Conservation (phyloP, 768 basidiomycete species). For the Solioccasus polychromus region DNA sequence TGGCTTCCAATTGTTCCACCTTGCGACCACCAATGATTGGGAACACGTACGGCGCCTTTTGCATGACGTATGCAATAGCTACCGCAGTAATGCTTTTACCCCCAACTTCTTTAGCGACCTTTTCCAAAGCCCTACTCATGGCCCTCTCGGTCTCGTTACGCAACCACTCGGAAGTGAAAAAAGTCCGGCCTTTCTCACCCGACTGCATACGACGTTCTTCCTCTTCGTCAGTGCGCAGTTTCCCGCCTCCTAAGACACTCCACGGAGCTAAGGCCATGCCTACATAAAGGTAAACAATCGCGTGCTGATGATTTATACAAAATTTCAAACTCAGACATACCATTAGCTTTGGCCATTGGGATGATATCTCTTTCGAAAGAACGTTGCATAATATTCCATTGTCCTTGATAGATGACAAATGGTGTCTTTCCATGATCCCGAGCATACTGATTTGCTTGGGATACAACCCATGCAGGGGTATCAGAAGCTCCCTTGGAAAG, state of each 20-base stretch:
- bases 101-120: background rate
- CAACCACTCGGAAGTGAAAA: background rate
- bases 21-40: too few relatives aligned
- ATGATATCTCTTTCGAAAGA: constrained; percentile 54
- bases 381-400: constrained; percentile 40
- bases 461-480: constrained; percentile 27
- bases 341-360: constrained; percentile 16
- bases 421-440: constrained; percentile 45
- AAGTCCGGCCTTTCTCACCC: constrained; percentile 39
- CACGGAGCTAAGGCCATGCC: background rate
- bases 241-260: background rate
- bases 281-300: background rate
- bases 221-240: background rate
- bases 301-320: background rate
- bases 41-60: background rate
- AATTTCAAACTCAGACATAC: background rate
- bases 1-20: too few relatives aligned
- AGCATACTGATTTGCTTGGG: constrained; percentile 41
- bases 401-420: constrained; percentile 52
- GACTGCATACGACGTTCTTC: background rate
- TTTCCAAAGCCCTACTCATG: background rate
- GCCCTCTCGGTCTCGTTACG: too few relatives aligned
- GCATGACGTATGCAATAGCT: background rate
- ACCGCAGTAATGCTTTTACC: background rate
- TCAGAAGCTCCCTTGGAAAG: too few relatives aligned